These are phyloP conservation scores for Didymella exigua DNA, from an alignment of 2,329 filamentous ascomycete genomes.

Conservation along the genomic window DNA sequence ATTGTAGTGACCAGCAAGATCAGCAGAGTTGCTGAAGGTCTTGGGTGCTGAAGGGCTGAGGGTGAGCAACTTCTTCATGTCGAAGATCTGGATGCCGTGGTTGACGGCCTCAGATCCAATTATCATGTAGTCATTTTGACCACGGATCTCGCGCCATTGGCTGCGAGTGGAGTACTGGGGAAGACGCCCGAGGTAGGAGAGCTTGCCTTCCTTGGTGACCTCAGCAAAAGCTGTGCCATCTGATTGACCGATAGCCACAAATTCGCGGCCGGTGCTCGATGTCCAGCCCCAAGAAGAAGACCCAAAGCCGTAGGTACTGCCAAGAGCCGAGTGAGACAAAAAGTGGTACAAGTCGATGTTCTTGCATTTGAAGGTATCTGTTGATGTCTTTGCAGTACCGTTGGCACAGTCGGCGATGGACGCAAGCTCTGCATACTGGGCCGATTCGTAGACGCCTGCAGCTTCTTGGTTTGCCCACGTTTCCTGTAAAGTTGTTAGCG, in stretches of 20 bases:
- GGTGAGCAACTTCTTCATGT: slow-evolving; percentile 58
- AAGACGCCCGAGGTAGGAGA: slow-evolving; percentile 60
- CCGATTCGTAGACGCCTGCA: slow-evolving; percentile 42
- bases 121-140: slow-evolving; percentile 52
- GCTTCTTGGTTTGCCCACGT: slow-evolving; percentile 45
- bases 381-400: slow-evolving; percentile 44
- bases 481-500: slow-evolving; percentile 40
- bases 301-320: slow-evolving; percentile 52
- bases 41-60: slow-evolving; percentile 44
- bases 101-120: slow-evolving; percentile 49
- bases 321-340: slow-evolving; percentile 59
- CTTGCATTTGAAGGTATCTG: slow-evolving; percentile 48
- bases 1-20: slow-evolving; percentile 44
- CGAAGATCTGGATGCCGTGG: slow-evolving; percentile 68
- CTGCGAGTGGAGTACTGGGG: slow-evolving; percentile 54
- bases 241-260: slow-evolving; percentile 60
- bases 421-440: slow-evolving; percentile 43
- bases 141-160: slow-evolving; percentile 61
- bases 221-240: slow-evolving; percentile 63
- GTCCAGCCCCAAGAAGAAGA: slow-evolving; percentile 61
- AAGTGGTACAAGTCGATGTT: slow-evolving; percentile 63
- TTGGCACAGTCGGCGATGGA: slow-evolving; percentile 45
- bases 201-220: slow-evolving; percentile 56
- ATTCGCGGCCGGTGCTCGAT: slow-evolving; percentile 59
- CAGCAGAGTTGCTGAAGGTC: slow-evolving; percentile 41